Evolutionary conservation across 768 basidiomycete species (phyloP), one percentile per base, ranked within the genome.

Genomic region (Steccherinum ochraceum): DNA sequence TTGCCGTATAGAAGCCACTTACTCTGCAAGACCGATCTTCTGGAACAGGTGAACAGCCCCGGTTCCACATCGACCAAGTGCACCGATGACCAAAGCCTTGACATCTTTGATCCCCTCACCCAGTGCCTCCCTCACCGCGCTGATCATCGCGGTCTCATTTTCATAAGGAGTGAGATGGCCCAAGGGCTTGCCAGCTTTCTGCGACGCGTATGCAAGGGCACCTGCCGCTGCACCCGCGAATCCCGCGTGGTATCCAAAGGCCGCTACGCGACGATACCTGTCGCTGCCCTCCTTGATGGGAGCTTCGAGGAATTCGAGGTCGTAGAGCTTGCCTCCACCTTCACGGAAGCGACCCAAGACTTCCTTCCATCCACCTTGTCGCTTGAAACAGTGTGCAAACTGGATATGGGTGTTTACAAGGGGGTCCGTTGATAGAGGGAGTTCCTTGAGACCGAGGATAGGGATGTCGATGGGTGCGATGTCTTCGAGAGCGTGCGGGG

Each of bases 341-440:
- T 76, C 75, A 65, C 79, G 72, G 75, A 97, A 99, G 19, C 96
- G 87, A 24, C 82, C 74, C 24, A 99, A 81, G 25, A 97, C 80
- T 41, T 81, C 73, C 7, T 81, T 76, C 95, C 96, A 99, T 19
- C 96, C 96, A 1, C 77, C 91, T 66, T 99, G 96, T 40, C 80
- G 72, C 71, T 99, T 99, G 79, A 90, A 98, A 69, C 94, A 96
- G 67, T 98, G 96, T 3, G 93, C 94, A 60, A 98, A 99, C 61
- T 96, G 93, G 63, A 99, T 93, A 69, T 99, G 96, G 2, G 89
- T 92, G 69, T 99, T 96, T 5, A 80, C 83, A 16, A 99, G 73
- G 19, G 95, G 88, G 26, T 83, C 83, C 43, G 79, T 76, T 40
- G 92, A 94, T 49, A 72, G 80, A 20, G 87, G 83, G n/a, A 98